phyloP scores from a whole-genome alignment of 306 rosid genomes.

The Arachis hypogaea region DNA sequence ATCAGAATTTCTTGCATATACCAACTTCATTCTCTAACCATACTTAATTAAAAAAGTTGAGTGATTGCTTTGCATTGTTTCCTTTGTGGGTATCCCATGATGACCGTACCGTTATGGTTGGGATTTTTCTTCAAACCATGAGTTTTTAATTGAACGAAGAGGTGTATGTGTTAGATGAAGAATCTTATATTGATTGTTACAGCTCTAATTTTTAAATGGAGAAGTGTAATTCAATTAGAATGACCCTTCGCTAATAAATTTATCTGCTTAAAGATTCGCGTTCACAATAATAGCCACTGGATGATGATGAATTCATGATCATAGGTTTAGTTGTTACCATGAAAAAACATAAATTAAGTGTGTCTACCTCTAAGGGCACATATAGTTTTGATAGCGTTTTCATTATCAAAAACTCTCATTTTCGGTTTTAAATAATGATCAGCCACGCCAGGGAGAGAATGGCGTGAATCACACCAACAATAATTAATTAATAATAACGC shows the following conservation, averaged over 20 bases:
- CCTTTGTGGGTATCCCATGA: no score
- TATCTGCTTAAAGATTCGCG: slow-evolving; percentile 23
- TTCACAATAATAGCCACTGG: neutral
- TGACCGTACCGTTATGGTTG: neutral
- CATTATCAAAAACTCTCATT: slow-evolving; percentile 17
- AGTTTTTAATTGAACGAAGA: slow-evolving; percentile 27
- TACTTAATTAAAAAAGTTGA: no score
- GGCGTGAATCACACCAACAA: slow-evolving; percentile 4
- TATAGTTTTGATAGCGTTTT: slow-evolving; percentile 22
- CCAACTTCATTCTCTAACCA: no score
- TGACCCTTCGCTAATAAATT: slow-evolving; percentile 29
- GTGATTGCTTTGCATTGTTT: no score
- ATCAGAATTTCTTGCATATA: no score
- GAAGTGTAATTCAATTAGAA: slow-evolving; percentile 5
- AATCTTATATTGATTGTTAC: slow-evolving; percentile 23
- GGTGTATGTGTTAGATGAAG: slow-evolving; percentile 16
- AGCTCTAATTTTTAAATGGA: slow-evolving; percentile 15
- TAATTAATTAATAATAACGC: slow-evolving; percentile 21
- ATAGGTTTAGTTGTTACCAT: neutral
- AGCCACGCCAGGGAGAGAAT: slow-evolving; percentile 38
- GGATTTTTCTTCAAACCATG: neutral
- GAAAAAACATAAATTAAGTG: slow-evolving; percentile 17
- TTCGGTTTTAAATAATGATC: slow-evolving; percentile 3
- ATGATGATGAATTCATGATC: neutral
- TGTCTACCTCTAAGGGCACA: slow-evolving; percentile 51